Conservation (phyloP, 225 moss, liverwort and hornwort genomes). For the Ulota crispa region DNA sequence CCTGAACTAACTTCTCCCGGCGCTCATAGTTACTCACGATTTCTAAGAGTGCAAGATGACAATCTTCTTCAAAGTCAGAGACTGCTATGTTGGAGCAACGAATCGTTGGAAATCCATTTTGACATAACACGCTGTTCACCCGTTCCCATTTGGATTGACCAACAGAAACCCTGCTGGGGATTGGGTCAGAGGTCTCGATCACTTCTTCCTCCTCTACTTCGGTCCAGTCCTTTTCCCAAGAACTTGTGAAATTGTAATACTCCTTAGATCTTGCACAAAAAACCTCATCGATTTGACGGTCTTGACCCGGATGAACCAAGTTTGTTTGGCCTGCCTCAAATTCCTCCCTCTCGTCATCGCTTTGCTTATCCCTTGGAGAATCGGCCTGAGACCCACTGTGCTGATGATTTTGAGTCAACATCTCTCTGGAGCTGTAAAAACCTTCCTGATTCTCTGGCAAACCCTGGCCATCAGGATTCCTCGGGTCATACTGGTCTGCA, state of each 20-base stretch:
- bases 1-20: slow-evolving; percentile 84
- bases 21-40: slow-evolving; percentile 69
- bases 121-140: slow-evolving; percentile 64
- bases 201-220: slow-evolving; percentile 46
- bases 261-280: slow-evolving; percentile 32
- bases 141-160: slow-evolving; percentile 55
- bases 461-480: slow-evolving; percentile 26
- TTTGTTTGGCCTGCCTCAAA: slow-evolving; percentile 5
- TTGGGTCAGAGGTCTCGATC: slow-evolving; percentile 22
- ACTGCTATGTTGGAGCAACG: slow-evolving; percentile 39
- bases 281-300: slow-evolving; percentile 15
- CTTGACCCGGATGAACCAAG: slow-evolving; percentile 14
- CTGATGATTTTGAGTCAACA: slow-evolving; percentile 10
- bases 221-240: slow-evolving; percentile 54
- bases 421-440: slow-evolving; percentile 8
- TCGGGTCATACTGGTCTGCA: slow-evolving; percentile 23
- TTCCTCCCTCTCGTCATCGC: slow-evolving; percentile 20
- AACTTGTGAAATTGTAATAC: slow-evolving; percentile 34
- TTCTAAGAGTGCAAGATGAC: slow-evolving; percentile 57
- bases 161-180: slow-evolving; percentile 28
- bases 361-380: slow-evolving; percentile 35
- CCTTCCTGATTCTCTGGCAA: slow-evolving; percentile 29
- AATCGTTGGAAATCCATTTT: slow-evolving; percentile 72
- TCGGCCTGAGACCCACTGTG: slow-evolving; percentile 10
- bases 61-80: slow-evolving; percentile 53